Base-by-base conservation (phyloP, 345 rosid genomes). In the Fremontodendron californicum region DNA sequence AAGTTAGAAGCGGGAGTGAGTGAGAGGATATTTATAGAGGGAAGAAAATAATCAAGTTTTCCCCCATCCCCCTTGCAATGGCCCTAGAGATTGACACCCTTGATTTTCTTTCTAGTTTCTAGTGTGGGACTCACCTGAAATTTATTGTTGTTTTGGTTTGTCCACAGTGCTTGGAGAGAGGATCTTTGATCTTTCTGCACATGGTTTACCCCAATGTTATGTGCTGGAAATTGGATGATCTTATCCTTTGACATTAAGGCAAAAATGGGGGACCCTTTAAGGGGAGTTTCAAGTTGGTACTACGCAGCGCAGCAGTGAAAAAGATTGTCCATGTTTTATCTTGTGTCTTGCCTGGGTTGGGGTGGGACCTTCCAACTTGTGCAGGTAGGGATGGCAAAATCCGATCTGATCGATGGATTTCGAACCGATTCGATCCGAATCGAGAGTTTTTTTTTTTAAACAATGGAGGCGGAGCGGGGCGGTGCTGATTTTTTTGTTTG, bases 341-440 rank as follows among this genome's bases (percentile, higher is more conserved):
- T 40, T 21, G 5, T 69, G 58, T 48, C 58, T 58, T 29, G 23
- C 12, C 21, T n/a, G n/a, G n/a, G n/a, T n/a, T n/a, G n/a, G n/a
- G n/a, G n/a, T 69, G 57, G 40, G 73, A 46, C 73, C 58, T 69
- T 18, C 73, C 73, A 69, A 46, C 40, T 46, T 69, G 73, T 15
- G 31, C n/a, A n/a, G n/a, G n/a, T n/a, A n/a, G n/a, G n/a, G n/a
- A n/a, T n/a, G n/a, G n/a, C n/a, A n/a, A n/a, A n/a, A n/a, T n/a
- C n/a, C n/a, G n/a, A n/a, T n/a, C n/a, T n/a, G n/a, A n/a, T n/a
- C n/a, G n/a, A n/a, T n/a, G n/a, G n/a, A n/a, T n/a, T n/a, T n/a
- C n/a, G n/a, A n/a, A n/a, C n/a, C n/a, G n/a, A n/a, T n/a, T n/a
- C n/a, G n/a, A n/a, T n/a, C n/a, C n/a, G n/a, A n/a, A n/a, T n/a